These are phyloP conservation scores for Diplotaxis tenuifolia DNA, from an alignment of 345 rosid genomes.

Conservation along the genomic window DNA sequence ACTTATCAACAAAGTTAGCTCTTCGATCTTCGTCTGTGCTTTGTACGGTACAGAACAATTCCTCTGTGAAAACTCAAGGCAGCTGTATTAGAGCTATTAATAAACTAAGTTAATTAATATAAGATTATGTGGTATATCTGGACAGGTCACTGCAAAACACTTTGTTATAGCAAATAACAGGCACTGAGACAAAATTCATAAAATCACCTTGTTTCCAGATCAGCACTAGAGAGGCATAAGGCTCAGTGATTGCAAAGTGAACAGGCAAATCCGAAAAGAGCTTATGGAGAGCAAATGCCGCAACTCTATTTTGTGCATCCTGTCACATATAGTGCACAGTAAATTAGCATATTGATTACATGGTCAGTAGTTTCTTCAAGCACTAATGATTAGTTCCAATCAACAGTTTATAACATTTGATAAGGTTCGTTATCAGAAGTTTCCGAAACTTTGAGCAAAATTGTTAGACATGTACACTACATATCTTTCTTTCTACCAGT, in stretches of 20 bases:
- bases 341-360: constrained; percentile 13
- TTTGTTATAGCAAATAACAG: neutral
- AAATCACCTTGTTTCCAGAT: constrained; percentile 76
- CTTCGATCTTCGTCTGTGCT: constrained; percentile 62
- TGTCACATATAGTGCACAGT: constrained; percentile 37
- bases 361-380: neutral
- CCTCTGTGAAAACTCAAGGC: constrained; percentile 44
- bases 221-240: constrained; percentile 69
- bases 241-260: constrained; percentile 66
- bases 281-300: constrained; percentile 75
- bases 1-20: constrained; percentile 68
- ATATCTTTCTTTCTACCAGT: constrained; percentile 13
- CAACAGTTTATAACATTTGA: constrained; percentile 7
- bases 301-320: constrained; percentile 90
- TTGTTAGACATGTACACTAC: neutral
- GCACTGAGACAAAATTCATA: constrained; percentile 11
- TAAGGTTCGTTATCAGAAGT: constrained; percentile 16
- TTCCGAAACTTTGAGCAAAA: constrained; percentile 7
- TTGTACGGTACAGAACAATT: constrained; percentile 43
- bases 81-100: constrained; percentile 16
- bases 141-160: neutral
- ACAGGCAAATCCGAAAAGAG: constrained; percentile 75
- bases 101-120: constrained; percentile 2
- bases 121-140: neutral
- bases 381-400: neutral